Evolutionary conservation across 177 flowering plant genomes (phyloP), one percentile per base, ranked within the genome.

Genomic region (Tripterygium wilfordii): DNA sequence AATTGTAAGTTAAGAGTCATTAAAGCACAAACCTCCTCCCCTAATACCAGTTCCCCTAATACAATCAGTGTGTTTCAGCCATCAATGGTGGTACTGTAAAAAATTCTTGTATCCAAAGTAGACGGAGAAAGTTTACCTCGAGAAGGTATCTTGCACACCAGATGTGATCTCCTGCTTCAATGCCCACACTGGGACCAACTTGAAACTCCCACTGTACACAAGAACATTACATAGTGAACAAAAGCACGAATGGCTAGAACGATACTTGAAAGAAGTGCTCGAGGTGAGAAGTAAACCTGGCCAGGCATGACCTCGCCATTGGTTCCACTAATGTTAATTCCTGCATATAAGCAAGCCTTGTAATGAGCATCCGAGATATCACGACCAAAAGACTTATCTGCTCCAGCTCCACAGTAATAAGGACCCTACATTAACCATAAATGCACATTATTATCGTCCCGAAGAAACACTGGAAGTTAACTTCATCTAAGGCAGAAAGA

Each of bases 291-390:
- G 45, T 31, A 42, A 51, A 94, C 99, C 99, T 94, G 99, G 54
- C 99, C 99, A 26, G 99, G 99, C 99, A 90, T 94, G 49, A 94
- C 99, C 60, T 94, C 95, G 32, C 99, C 97, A 66, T 94, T 94
- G 51, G 97, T 94, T 8, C 99, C 97, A 66, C 99, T 78, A 12
- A 90, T 80, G 65, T 90, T 94, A 40, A 94, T 85, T 15, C 99
- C 99, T 42, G 97, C 90, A 62, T 81, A 94, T 49, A 94, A 72
- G 74, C 99, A 94, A 58, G 97, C 99, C 68, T 94, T 90, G 78
- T 94, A 90, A 60, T 87, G 97, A 35, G 99, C 95, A 68, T 94
- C 99, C 5, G 96, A 87, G 56, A 94, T 94, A 66, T 89, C 97
- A 39, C 96, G 85, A 3, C 97, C 97, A 57, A 77, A 94, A 24